Evolutionary conservation across 306 rosid genomes (phyloP).

Genomic region (Inga leiocalycina): DNA sequence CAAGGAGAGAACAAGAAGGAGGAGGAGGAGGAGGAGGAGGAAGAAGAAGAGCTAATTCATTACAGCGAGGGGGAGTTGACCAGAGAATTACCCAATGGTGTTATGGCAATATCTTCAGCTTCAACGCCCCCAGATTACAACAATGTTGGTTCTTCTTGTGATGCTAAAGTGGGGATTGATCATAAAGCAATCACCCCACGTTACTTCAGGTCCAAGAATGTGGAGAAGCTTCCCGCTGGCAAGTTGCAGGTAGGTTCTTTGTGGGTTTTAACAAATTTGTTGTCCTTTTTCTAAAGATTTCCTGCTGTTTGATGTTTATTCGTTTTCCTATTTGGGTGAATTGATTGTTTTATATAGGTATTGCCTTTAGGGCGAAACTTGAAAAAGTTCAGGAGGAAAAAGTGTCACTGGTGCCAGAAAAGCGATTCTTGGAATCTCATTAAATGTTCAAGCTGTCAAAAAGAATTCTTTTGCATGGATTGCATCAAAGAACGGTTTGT

Average conservation of each 20-base stretch:
- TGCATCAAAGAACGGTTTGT: constrained; percentile 87
- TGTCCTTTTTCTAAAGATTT: background rate
- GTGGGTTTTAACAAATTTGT: background rate
- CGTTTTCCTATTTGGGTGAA: constrained; percentile 13
- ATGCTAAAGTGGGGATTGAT: constrained; percentile 59
- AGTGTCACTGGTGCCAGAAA: constrained; percentile 83
- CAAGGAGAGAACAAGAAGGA: constrained; percentile 27
- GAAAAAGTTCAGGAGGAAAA: constrained; percentile 62
- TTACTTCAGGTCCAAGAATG: constrained; percentile 88
- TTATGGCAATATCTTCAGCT: constrained; percentile 87
- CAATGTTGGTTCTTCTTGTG: constrained; percentile 66
- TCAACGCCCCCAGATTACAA: constrained; percentile 44
- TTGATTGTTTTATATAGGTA: constrained; percentile 43
- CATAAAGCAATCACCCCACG: constrained; percentile 45
- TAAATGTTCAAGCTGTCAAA: constrained; percentile 84
- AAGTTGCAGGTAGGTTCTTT: constrained; percentile 63
- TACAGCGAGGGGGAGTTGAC: constrained; percentile 56
- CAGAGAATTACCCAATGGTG: constrained; percentile 88
- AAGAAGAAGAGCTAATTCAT: constrained; percentile 38
- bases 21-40: constrained; percentile 29
- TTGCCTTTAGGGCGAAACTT: constrained; percentile 52
- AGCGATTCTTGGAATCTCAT: constrained; percentile 59
- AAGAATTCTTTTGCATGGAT: constrained; percentile 74
- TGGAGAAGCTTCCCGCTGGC: constrained; percentile 66
- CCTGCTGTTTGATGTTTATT: background rate